Base-by-base conservation (phyloP, 306 rosid species). In the Prunus campanulata region DNA sequence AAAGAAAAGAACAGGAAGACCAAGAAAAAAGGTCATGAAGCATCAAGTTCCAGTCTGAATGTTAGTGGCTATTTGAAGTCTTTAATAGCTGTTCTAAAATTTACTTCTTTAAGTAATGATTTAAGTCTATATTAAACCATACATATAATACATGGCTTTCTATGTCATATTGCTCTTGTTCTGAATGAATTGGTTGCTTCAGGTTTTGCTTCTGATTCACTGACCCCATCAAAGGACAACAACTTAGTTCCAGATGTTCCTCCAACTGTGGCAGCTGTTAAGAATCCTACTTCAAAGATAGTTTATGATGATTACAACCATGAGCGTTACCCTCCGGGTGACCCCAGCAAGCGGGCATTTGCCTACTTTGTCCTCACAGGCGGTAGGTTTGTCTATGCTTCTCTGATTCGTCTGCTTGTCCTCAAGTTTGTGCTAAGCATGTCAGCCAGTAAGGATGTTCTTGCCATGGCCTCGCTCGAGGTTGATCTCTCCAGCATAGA, bases 391-490 rank as follows among this genome's bases (percentile, higher is more conserved):
- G 90, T 75, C 22, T 92, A 92, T 73, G 97, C 97, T 44, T 92
- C 97, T 27, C 18, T 90, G 71, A 42, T 92, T 61, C 96, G 97
- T 75, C 92, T 92, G 52, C 93, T 92, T 48, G 18, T 92, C 82
- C 96, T 92, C 77, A 90, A 92, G 85, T 87, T 92, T 86, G 92
- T 92, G 70, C 88, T 92, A 65, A 88, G 93, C 83, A 92, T 92
- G 97, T 90, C 96, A 27, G 96, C 97, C 55, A 92, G 96, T 67
- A 92, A 92, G 89, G 97, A 92, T 81, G 97, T 92, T 81, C 97
- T 92, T 72, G 96, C 97, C 15, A 3, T 92, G 88, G 97, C 97
- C 74, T 92, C 96, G 0, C 75, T 92, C 13, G 97, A 92, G 85
- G 96, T 92, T 32, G 97, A 92, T 83, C 88, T 92, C 65, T 90